Conservation (phyloP, 2,329 filamentous ascomycete genomes). For the Pseudogymnoascus sp. region DNA sequence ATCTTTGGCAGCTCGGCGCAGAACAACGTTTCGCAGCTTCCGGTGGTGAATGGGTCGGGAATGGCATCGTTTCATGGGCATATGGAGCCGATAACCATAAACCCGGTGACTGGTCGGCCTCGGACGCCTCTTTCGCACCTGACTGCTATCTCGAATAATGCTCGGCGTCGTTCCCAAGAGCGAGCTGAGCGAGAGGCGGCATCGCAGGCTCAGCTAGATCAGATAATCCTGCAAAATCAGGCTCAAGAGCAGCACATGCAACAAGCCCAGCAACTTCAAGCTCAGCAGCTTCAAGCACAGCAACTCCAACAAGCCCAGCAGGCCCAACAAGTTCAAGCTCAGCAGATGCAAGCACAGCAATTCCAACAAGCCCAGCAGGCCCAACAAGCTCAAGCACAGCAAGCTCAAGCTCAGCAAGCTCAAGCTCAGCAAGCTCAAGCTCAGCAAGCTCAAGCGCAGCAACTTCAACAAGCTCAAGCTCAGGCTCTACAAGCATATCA, state of each 20-base stretch:
- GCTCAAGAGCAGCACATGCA: background rate
- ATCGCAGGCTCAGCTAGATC: background rate
- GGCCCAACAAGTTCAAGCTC: background rate
- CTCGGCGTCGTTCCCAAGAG: constrained; percentile 7
- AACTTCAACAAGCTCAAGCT: background rate
- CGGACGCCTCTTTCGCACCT: constrained; percentile 1
- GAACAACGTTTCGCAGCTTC: background rate
- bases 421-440: background rate
- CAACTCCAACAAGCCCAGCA: background rate
- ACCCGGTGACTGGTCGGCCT: background rate
- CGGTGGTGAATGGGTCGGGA: background rate
- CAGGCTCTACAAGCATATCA: background rate
- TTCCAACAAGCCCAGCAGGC: background rate
- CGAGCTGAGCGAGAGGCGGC: constrained; percentile 1
- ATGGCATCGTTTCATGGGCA: constrained; percentile 1
- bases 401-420: background rate
- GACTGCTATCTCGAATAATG: background rate
- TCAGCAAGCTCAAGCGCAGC: background rate
- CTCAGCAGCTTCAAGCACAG: background rate
- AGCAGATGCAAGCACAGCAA: background rate
- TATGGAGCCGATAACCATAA: constrained; percentile 6
- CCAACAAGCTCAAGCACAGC: background rate
- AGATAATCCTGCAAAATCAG: background rate
- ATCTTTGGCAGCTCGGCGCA: background rate
- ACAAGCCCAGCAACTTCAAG: background rate